Conservation (phyloP, 805 yeast genomes). For the Lipomyces chichibuensis region DNA sequence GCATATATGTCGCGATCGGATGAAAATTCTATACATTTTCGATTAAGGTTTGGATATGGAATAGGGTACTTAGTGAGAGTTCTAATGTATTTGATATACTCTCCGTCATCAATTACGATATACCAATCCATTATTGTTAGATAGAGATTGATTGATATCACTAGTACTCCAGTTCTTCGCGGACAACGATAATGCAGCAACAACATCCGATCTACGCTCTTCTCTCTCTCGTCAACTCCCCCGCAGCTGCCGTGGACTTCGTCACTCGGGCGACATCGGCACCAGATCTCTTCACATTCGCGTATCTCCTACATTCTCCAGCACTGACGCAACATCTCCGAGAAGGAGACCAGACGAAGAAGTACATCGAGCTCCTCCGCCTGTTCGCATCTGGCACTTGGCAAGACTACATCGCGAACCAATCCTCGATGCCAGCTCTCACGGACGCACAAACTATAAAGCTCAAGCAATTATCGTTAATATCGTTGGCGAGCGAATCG, state of each 20-base stretch:
- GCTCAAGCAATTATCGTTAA: slow-evolving; percentile 30
- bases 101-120: no score
- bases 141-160: not conserved
- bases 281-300: slow-evolving; percentile 18
- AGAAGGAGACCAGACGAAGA: not conserved
- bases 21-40: not conserved
- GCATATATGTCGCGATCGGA: no score
- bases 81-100: not conserved
- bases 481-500: slow-evolving; percentile 20
- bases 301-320: slow-evolving; percentile 7
- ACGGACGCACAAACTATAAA: slow-evolving; percentile 24
- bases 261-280: slow-evolving; percentile 23
- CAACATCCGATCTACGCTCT: slow-evolving; percentile 26
- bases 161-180: not conserved
- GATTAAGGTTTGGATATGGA: not conserved
- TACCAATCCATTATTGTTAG: not conserved
- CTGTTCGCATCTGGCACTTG: slow-evolving; percentile 32
- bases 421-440: slow-evolving; percentile 11
- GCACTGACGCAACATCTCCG: slow-evolving; percentile 12
- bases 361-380: slow-evolving; percentile 15
- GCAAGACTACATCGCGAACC: slow-evolving; percentile 22
- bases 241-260: slow-evolving; percentile 30
- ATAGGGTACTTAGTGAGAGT: not conserved
- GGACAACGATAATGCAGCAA: not conserved
- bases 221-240: slow-evolving; percentile 24